A percentile compares a stretch with the other conserved stretches of the same genome.
Evolutionary conservation across 768 basidiomycete genomes (phyloP).

Genomic region (Agrocybe pediades): DNA sequence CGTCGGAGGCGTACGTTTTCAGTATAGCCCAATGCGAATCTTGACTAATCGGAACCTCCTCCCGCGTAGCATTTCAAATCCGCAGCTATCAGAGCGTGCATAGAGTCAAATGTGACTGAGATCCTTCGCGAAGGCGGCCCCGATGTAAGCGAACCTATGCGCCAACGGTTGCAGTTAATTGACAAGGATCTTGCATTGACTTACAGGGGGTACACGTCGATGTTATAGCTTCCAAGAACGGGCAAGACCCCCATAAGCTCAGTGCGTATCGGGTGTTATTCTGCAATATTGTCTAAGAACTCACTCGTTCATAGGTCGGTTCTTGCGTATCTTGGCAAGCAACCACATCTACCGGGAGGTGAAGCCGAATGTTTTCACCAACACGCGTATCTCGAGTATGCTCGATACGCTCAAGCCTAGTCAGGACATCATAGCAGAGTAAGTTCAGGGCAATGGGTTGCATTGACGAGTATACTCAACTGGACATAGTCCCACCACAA

Average conservation of each 20-base stretch:
- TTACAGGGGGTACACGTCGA: constrained; percentile 36
- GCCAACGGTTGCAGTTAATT: neutral
- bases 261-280: constrained; percentile 21
- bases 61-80: constrained; percentile 21
- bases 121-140: constrained; percentile 31
- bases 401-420: constrained; percentile 32
- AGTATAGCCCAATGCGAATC: neutral
- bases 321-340: constrained; percentile 34
- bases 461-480: too few relatives aligned
- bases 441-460: neutral
- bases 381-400: constrained; percentile 34
- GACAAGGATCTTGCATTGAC: neutral
- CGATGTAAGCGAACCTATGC: constrained; percentile 16
- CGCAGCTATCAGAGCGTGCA: constrained; percentile 24
- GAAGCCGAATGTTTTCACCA: constrained; percentile 33
- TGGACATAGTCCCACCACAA: constrained; percentile 22
- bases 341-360: constrained; percentile 40
- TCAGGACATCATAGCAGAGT: constrained; percentile 26
- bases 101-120: constrained; percentile 23
- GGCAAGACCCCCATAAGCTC: constrained; percentile 33
- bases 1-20: constrained; percentile 23
- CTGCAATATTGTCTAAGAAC: neutral
- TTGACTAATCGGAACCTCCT: constrained; percentile 5
- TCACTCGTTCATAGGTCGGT: constrained; percentile 13
- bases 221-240: constrained; percentile 34